Evolutionary conservation across 2,329 filamentous ascomycete genomes (phyloP), one percentile per base, ranked within the genome.

Genomic region (Beauveria medogensis): DNA sequence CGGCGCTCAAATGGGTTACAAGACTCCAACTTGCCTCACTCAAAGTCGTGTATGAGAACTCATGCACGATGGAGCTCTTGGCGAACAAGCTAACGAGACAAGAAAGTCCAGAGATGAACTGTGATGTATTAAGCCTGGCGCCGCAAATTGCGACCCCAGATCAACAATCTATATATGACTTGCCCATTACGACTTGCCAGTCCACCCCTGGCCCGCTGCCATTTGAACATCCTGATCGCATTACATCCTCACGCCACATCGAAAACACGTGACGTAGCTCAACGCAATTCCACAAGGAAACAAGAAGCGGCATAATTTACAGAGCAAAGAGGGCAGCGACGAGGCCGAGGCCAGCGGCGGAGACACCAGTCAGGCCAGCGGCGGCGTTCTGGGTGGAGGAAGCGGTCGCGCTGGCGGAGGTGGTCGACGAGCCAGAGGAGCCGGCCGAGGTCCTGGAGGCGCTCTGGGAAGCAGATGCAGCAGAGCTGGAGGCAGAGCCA

Each of bases 321-420:
- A 62, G 48, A 41, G 60, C 53, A 54, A 62, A 58, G 43, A 62
- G 40, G 9, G 60, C 60, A 48, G 60, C 60, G 34, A 58, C 30
- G 40, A 56, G 6, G 28, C 34, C 60, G 22, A 62, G 24, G 30
- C 59, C 3, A 18, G 46, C 34, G 22, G 41, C 58, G 14, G 58
- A 47, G 43, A 10, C 48, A 16, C 51, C 51, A 14, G 34, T 28
- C 14, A 60, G 58, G 60, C 55, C 43, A n/a, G 55, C 55, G n/a
- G 55, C 60, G 60, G 24, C 55, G 46, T 43, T 43, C 3, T 28
- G 9, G 20, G 22, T 22, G n/a, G 55, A 2, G 5, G 54, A 47
- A 22, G 37, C 10, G 22, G 40, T 52, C 8, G 54, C 6, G 37
- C 44, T 47, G 48, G 60, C 20, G 44, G 30, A 14, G 34, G 34